Evolutionary conservation across 75 land plant genomes (phyloP).

Genomic region (Sequoia sempervirens): DNA sequence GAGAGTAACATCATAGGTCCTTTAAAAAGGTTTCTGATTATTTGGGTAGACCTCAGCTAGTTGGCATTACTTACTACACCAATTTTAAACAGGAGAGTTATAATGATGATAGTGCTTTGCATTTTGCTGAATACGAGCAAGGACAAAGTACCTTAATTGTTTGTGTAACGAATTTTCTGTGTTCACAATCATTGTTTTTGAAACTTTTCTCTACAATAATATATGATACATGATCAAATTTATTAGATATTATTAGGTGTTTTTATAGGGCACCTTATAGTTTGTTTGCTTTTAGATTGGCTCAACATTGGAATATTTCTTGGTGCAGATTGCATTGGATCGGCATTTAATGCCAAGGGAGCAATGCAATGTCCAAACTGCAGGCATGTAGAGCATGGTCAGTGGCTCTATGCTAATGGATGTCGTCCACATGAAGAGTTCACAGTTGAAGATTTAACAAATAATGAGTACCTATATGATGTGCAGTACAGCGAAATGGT

Average conservation of each 20-base stretch:
- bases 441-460: slow-evolving; percentile 50
- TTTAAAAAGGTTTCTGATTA: not conserved
- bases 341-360: slow-evolving; percentile 84
- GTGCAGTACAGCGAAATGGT: slow-evolving; percentile 52
- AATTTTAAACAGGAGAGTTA: not conserved
- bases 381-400: slow-evolving; percentile 75
- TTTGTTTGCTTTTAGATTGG: not conserved
- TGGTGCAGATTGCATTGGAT: slow-evolving; percentile 85
- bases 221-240: not conserved
- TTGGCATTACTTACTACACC: not conserved
- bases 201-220: not conserved
- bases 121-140: not conserved
- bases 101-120: not conserved
- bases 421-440: slow-evolving; percentile 42
- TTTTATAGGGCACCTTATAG: not conserved
- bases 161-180: not conserved
- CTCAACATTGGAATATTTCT: not conserved
- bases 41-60: not conserved
- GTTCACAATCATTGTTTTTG: not conserved
- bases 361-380: slow-evolving; percentile 91
- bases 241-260: not conserved
- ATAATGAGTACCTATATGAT: slow-evolving; percentile 67
- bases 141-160: not conserved
- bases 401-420: slow-evolving; percentile 83
- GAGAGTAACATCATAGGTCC: not conserved